phyloP scores from a whole-genome alignment of 495 filamentous ascomycete species.

The Xylaria scruposa region DNA sequence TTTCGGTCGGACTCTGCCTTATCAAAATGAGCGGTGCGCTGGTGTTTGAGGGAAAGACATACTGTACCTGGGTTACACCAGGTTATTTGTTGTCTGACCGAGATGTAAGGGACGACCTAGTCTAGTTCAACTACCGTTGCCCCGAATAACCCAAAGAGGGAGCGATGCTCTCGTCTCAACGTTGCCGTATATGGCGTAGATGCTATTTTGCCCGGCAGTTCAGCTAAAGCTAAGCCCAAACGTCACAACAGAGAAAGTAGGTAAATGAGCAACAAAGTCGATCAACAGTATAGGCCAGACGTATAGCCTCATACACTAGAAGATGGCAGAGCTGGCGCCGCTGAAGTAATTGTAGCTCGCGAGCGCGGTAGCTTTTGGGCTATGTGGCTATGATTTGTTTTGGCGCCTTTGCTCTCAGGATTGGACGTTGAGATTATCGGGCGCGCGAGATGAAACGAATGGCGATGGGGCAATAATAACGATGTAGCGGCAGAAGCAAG shows the following conservation, averaged over 20 bases:
- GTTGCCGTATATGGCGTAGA: slow-evolving; percentile 14
- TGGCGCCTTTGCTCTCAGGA: neutral
- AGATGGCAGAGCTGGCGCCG: slow-evolving; percentile 13
- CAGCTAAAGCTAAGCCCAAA: neutral
- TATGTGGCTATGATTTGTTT: slow-evolving; percentile 1
- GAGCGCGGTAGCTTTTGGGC: neutral
- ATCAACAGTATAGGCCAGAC: neutral
- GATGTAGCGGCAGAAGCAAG: slow-evolving; percentile 17
- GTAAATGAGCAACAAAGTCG: neutral
- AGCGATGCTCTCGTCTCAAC: slow-evolving; percentile 18
- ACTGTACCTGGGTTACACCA: slow-evolving; percentile 16
- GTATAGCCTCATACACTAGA: neutral
- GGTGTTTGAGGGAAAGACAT: slow-evolving; percentile 25
- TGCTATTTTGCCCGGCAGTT: neutral
- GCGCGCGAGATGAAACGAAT: slow-evolving; percentile 23
- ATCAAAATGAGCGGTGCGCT: slow-evolving; percentile 2
- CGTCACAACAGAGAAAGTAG: neutral
- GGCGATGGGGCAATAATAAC: slow-evolving; percentile 13
- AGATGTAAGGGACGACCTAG: slow-evolving; percentile 20
- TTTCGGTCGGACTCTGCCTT: slow-evolving; percentile 25
- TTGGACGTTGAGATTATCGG: neutral
- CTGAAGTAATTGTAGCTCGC: slow-evolving; percentile 6
- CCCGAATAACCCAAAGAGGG: slow-evolving; percentile 12
- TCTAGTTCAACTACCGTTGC: slow-evolving; percentile 20
- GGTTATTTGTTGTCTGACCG: slow-evolving; percentile 9